Evolutionary conservation across 768 basidiomycete genomes (phyloP), one percentile per base, ranked within the genome.

Genomic region (Suillus clintonianus): DNA sequence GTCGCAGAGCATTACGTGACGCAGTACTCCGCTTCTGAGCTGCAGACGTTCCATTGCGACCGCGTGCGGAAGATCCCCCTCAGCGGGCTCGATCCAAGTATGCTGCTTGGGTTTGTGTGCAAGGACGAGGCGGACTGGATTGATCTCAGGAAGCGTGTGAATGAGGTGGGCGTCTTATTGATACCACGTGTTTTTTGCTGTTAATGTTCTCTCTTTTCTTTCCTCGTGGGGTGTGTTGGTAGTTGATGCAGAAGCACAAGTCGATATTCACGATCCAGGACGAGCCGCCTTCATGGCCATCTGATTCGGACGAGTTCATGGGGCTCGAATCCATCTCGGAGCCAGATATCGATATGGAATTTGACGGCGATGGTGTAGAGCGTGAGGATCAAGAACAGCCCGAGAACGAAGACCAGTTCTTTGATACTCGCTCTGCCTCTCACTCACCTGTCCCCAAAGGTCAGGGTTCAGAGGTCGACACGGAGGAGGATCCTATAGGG

Each of bases 1-100:
- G 42, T 86, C 9, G 85, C 88, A 64, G 77, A 84, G 59, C 88
- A 91, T 69, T 93, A 89, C 64, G 85, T 84, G 24, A 83, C 81
- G 0, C 90, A 95, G 11, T 99, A 98, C 74, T 79, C 84, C 2
- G 76, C 84, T 3, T 65, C 81, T 5, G 93, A 96, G 71, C 79
- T 98, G 39, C 86, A 85, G 70, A 97, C 93, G 14, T 99, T 95
- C 81, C 97, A 99, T 76, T 95, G 95, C 74, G 97, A 99, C n/a
- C 87, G 90, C 19, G 90, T 99, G 43, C 83, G 94, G 72, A 98
- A 97, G 86, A 97, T 99, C 92, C 90, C 90, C 0, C 77, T 99
- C 41, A 86, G 87, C 45, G 91, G 90, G 34, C 79, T 99, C 61
- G 97, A 99, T 74, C 97, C 97, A 27, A 97, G 95, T 69, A 98